A percentile compares a stretch with the other conserved stretches of the same genome.
These are phyloP conservation scores for Xylaria bambusicola DNA, from an alignment of 495 filamentous ascomycete species.

Conservation along the genomic window DNA sequence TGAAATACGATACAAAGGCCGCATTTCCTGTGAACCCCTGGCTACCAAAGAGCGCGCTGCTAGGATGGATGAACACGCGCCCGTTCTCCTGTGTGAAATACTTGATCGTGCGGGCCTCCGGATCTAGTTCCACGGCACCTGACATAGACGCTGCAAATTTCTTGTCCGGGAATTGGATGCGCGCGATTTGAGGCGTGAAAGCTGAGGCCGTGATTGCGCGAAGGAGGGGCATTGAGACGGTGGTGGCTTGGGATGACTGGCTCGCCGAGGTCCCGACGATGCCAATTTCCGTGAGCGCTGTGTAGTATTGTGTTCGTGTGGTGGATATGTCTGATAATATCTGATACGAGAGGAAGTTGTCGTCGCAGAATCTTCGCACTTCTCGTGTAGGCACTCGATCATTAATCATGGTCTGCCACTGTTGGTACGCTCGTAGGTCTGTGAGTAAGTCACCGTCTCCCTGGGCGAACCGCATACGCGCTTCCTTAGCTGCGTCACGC, in stretches of 20 bases:
- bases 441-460: constrained; percentile 86
- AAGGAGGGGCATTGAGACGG: constrained; percentile 58
- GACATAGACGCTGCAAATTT: constrained; percentile 84
- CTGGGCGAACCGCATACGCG: constrained; percentile 68
- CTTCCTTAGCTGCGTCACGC: constrained; percentile 79
- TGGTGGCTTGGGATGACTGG: constrained; percentile 38
- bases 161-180: constrained; percentile 91
- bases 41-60: constrained; percentile 79
- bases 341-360: constrained; percentile 81
- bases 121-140: constrained; percentile 88
- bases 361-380: constrained; percentile 77
- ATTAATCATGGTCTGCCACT: constrained; percentile 69
- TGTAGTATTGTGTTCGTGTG: constrained; percentile 81
- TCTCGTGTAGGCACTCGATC: constrained; percentile 58
- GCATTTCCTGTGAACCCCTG: constrained; percentile 70
- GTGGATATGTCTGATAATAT: constrained; percentile 85
- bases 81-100: constrained; percentile 87
- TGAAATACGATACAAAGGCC: constrained; percentile 81
- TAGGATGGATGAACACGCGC: constrained; percentile 89
- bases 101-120: constrained; percentile 86
- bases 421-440: constrained; percentile 78
- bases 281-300: constrained; percentile 81
- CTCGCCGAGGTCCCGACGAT: constrained; percentile 63
- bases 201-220: constrained; percentile 87
- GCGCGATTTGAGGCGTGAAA: constrained; percentile 87